These are phyloP conservation scores for Alternaria sp. DNA, from an alignment of 2,329 filamentous ascomycete genomes.

Conservation along the genomic window DNA sequence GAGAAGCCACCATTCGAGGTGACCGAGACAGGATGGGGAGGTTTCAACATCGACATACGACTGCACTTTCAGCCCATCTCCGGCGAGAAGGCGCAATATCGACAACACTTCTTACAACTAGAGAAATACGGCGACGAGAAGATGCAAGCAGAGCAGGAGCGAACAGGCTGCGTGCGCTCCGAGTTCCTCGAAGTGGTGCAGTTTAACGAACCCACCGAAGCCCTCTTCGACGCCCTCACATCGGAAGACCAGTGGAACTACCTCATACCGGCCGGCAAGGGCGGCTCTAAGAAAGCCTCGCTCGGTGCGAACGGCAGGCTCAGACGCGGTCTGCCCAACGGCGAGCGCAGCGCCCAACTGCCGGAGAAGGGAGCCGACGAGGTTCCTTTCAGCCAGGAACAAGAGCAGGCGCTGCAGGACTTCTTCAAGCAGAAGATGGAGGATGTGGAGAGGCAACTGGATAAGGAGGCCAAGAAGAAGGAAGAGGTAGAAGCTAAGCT, in stretches of 20 bases:
- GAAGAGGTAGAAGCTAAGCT: slow-evolving; percentile 41
- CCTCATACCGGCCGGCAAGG: slow-evolving; percentile 47
- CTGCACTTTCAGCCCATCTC: slow-evolving; percentile 89
- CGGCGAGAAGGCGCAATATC: slow-evolving; percentile 91
- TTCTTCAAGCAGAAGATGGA: slow-evolving; percentile 39
- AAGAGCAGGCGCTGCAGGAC: slow-evolving; percentile 42
- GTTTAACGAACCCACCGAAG: slow-evolving; percentile 95
- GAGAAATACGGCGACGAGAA: slow-evolving; percentile 80
- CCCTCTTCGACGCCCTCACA: slow-evolving; percentile 87
- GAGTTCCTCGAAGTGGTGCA: slow-evolving; percentile 93
- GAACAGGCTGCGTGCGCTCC: slow-evolving; percentile 67
- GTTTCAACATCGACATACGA: slow-evolving; percentile 96
- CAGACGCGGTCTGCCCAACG: slow-evolving; percentile 43
- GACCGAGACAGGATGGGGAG: slow-evolving; percentile 94
- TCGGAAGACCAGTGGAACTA: slow-evolving; percentile 67
- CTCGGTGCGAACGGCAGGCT: slow-evolving; percentile 41
- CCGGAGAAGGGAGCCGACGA: slow-evolving; percentile 44
- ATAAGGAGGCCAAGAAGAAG: slow-evolving; percentile 38
- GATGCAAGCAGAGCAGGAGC: slow-evolving; percentile 66
- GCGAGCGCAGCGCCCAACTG: slow-evolving; percentile 45
- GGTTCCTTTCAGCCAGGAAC: slow-evolving; percentile 44
- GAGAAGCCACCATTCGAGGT: slow-evolving; percentile 84
- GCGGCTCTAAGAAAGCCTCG: slow-evolving; percentile 50
- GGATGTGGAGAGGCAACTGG: slow-evolving; percentile 41
- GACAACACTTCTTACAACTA: slow-evolving; percentile 89